A percentile compares a stretch with the other conserved stretches of the same genome.
Evolutionary conservation across 139 green algal genomes (phyloP).

Genomic region (Picochlorum sp.): DNA sequence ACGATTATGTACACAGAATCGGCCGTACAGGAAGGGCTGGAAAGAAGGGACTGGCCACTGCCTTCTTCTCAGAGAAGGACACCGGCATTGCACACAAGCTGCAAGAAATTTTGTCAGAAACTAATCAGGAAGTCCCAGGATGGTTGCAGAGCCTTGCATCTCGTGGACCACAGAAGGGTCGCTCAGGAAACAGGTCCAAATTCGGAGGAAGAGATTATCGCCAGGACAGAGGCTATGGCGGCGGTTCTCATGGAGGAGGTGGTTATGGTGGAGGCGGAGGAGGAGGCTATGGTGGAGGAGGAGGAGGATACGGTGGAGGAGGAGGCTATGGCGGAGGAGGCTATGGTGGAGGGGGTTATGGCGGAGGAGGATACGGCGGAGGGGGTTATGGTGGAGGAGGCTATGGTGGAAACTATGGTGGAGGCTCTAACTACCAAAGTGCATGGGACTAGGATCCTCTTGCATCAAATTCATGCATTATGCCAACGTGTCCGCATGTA

Average conservation of each 20-base stretch:
- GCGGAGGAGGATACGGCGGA: too few relatives aligned
- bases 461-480: background rate
- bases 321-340: conserved; percentile 25
- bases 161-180: conserved; percentile 37
- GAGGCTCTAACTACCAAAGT: conserved; percentile 3
- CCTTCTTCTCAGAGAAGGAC: conserved; percentile 93
- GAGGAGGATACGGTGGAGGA: conserved; percentile 31
- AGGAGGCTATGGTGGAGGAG: conserved; percentile 15
- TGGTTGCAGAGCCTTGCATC: conserved; percentile 78
- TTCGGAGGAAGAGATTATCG: conserved; percentile 90
- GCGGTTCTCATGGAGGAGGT: conserved; percentile 14
- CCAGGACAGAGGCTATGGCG: conserved; percentile 42
- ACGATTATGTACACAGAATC: conserved; percentile 83
- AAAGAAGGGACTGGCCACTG: conserved; percentile 95
- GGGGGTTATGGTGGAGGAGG: too few relatives aligned
- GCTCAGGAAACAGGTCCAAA: conserved; percentile 43
- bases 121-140: conserved; percentile 89
- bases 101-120: conserved; percentile 78
- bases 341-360: too few relatives aligned
- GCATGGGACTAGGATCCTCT: conserved; percentile 23
- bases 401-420: conserved; percentile 10
- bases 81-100: conserved; percentile 61
- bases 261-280: conserved; percentile 9
- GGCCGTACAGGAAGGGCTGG: conserved; percentile 76
- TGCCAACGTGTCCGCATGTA: too few relatives aligned